Evolutionary conservation across 2,329 filamentous ascomycete species (phyloP).

Genomic region (Colletotrichum theobromicola): DNA sequence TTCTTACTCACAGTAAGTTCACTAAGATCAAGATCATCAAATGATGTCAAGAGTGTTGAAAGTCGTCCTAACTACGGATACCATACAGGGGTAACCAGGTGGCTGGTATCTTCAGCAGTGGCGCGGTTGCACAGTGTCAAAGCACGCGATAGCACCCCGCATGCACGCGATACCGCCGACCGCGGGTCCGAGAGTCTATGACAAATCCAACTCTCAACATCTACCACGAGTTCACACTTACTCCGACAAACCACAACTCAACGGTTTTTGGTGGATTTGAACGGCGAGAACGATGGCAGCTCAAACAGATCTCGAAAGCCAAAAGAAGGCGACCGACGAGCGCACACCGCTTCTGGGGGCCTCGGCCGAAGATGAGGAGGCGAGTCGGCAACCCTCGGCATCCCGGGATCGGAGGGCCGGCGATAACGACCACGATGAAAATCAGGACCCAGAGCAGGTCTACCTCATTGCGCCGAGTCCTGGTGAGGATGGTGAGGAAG

Average conservation of each 20-base stretch:
- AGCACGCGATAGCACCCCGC: conserved; percentile 20
- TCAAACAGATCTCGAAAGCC: not conserved
- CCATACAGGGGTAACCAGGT: not conserved
- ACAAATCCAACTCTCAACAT: not conserved
- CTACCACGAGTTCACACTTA: not conserved
- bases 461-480: not conserved
- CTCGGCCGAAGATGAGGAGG: not conserved
- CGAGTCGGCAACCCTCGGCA: not conserved
- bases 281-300: not conserved
- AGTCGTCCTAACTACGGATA: not conserved
- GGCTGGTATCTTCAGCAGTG: not conserved
- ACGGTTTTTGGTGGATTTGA: not conserved
- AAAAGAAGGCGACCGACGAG: conserved; percentile 14
- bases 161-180: conserved; percentile 17
- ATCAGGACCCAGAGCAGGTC: conserved; percentile 13
- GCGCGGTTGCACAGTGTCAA: conserved; percentile 2
- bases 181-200: conserved; percentile 4
- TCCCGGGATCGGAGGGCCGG: not conserved
- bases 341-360: conserved; percentile 27
- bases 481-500: not conserved
- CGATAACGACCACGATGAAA: not conserved
- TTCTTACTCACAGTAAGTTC: not conserved
- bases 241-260: not conserved
- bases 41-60: not conserved
- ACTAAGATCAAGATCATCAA: not conserved